Percentiles rank a stretch among this genome's conserved stretches.
phyloP scores from a whole-genome alignment of 2,329 filamentous ascomycete species.

The Calonectria hongkongensis region DNA sequence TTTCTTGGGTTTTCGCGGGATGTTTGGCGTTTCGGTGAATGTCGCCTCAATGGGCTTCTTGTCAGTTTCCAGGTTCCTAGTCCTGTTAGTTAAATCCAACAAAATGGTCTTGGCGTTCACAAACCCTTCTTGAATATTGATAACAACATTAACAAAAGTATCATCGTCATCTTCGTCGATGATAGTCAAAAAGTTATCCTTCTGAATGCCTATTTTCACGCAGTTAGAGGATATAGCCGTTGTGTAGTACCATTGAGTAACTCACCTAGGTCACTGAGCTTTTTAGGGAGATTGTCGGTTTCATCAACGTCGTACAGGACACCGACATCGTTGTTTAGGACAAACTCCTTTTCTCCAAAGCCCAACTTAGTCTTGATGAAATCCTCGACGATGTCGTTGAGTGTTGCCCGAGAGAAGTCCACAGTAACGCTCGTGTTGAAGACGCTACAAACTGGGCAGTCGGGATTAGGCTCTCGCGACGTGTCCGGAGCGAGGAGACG shows the following conservation, averaged over 20 bases:
- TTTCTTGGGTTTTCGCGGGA: slow-evolving; percentile 73
- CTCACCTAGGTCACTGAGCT: slow-evolving; percentile 83
- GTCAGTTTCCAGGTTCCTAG: slow-evolving; percentile 64
- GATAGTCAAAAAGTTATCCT: slow-evolving; percentile 86
- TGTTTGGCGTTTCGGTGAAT: slow-evolving; percentile 65
- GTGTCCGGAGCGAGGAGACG: slow-evolving; percentile 76
- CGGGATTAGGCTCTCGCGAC: slow-evolving; percentile 80
- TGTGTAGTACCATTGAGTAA: neutral
- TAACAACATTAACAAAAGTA: slow-evolving; percentile 86
- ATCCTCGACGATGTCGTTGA: slow-evolving; percentile 86
- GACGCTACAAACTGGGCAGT: slow-evolving; percentile 89
- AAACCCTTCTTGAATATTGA: slow-evolving; percentile 80
- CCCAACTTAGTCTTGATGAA: slow-evolving; percentile 82
- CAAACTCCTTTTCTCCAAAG: slow-evolving; percentile 86
- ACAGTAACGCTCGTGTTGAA: slow-evolving; percentile 80
- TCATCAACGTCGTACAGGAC: slow-evolving; percentile 86
- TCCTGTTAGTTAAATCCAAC: slow-evolving; percentile 52
- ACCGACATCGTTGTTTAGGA: slow-evolving; percentile 82
- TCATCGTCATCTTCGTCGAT: slow-evolving; percentile 87
- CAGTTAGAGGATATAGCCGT: slow-evolving; percentile 42
- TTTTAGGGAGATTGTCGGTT: slow-evolving; percentile 88
- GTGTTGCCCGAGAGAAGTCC: slow-evolving; percentile 82
- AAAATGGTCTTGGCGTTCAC: slow-evolving; percentile 50
- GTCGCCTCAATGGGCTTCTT: slow-evolving; percentile 74
- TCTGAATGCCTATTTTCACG: slow-evolving; percentile 75